Evolutionary conservation across 2,329 filamentous ascomycete species (phyloP).

Genomic region (Alternaria sp.): DNA sequence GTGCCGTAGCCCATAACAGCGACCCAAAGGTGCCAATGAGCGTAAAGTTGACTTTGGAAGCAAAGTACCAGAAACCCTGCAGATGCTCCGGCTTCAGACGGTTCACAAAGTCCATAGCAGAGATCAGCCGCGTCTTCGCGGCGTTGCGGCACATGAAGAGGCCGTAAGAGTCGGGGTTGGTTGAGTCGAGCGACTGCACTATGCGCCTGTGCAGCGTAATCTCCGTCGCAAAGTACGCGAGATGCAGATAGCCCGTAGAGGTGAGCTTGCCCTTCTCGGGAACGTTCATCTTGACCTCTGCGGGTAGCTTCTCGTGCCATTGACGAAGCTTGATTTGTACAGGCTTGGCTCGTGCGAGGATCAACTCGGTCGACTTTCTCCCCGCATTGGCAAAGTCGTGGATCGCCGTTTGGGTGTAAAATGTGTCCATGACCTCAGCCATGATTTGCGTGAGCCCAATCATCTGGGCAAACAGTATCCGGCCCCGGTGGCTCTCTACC

Average conservation of each 20-base stretch:
- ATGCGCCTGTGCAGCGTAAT: slow-evolving; percentile 92
- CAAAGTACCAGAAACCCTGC: slow-evolving; percentile 91
- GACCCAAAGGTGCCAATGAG: slow-evolving; percentile 94
- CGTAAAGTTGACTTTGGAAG: slow-evolving; percentile 88
- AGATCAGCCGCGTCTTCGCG: slow-evolving; percentile 91
- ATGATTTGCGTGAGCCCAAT: slow-evolving; percentile 77
- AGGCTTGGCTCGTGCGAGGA: slow-evolving; percentile 77
- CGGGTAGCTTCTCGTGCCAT: slow-evolving; percentile 76
- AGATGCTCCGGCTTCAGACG: slow-evolving; percentile 85
- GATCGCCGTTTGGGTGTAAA: slow-evolving; percentile 81
- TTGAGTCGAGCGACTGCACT: slow-evolving; percentile 73
- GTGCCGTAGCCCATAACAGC: slow-evolving; percentile 86
- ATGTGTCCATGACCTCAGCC: slow-evolving; percentile 80
- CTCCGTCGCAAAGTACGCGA: slow-evolving; percentile 92
- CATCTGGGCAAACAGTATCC: slow-evolving; percentile 76
- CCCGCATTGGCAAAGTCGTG: slow-evolving; percentile 71
- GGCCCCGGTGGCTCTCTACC: slow-evolving; percentile 68
- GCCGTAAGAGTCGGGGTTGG: slow-evolving; percentile 74
- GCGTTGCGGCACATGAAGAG: slow-evolving; percentile 92
- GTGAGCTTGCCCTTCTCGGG: slow-evolving; percentile 51
- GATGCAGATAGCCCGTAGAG: slow-evolving; percentile 71
- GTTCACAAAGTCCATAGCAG: slow-evolving; percentile 97
- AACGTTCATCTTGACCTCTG: slow-evolving; percentile 68
- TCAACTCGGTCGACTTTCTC: slow-evolving; percentile 72
- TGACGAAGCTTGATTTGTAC: slow-evolving; percentile 83